Evolutionary conservation across 208 protist species (phyloP), one percentile per base, ranked within the genome.

Genomic region (Trypanosoma rangeli): DNA sequence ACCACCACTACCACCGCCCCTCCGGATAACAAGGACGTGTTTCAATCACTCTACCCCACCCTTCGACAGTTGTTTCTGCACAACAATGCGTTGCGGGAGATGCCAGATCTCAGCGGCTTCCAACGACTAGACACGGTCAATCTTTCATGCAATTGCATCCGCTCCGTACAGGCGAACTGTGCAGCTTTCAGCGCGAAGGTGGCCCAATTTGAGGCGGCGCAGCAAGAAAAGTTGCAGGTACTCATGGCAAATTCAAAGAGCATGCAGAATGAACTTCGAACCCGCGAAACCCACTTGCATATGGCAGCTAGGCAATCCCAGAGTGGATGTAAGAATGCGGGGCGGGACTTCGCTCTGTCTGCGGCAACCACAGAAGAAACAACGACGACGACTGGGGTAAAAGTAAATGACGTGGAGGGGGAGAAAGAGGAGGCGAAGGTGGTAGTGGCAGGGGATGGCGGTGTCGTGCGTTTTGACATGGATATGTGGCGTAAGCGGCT

Each of bases 41-140:
- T 94, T 70, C 83, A 88, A 69, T 93, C 86, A 13, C 71, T 90
- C 22, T 91, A 95, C 48, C 83, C 83, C 24, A 91, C 96, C 4
- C 64, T 98, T 31, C 78, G 87, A 13, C 93, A 95, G 70, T 69
- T 98, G 20, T 98, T 97, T 74, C 64, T 98, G 16, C 94, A 98
- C 66, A 90, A 98, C 64, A 98, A 98, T 62, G 26, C 85, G 12
- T 88, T 98, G 22, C 59, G 76, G 7, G 57, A 60, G 10, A 97
- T 98, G 80, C 90, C 94, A 3, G 85, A 94, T 68, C 67, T 98
- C 4, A 80, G 85, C 31, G 75, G 79, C 16, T 94, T 98, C 59
- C 70, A 88, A 59, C 76, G 90, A 0, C 79, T 98, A 0, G 78
- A 97, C 65, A 70, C 91, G 22, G 67, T 98, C 0, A 98, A 98